Percentiles rank a stretch among this genome's conserved stretches.
These are phyloP conservation scores for Cicer arietinum DNA, from an alignment of 306 rosid species.

Conservation along the genomic window DNA sequence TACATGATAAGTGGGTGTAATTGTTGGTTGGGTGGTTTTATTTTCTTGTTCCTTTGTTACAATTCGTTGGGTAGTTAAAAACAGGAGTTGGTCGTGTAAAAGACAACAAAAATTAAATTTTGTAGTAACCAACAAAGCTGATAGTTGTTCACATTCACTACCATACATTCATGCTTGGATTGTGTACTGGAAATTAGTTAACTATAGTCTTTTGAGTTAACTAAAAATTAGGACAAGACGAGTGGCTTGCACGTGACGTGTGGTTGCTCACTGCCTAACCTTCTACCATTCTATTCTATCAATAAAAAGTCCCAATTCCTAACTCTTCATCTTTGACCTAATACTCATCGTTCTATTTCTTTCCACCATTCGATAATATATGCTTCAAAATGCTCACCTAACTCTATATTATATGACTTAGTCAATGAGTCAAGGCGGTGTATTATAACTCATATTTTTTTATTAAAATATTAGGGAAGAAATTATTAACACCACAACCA, in stretches of 20 bases:
- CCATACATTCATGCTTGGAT: background rate
- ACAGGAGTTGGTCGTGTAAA: too few species aligned
- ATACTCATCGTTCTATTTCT: background rate
- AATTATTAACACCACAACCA: too few species aligned
- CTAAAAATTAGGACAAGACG: background rate
- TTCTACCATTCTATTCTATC: background rate
- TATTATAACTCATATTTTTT: too few species aligned
- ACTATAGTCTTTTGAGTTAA: background rate
- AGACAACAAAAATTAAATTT: too few species aligned
- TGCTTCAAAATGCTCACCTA: background rate
- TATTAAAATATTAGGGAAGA: too few species aligned
- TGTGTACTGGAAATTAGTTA: background rate
- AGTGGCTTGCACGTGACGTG: slow-evolving; percentile 42
- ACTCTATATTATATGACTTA: slow-evolving; percentile 5
- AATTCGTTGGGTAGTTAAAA: too few species aligned
- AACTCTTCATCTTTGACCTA: slow-evolving; percentile 34
- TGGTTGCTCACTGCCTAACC: slow-evolving; percentile 26
- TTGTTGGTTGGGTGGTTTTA: too few species aligned
- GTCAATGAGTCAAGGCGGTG: background rate
- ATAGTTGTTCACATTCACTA: background rate
- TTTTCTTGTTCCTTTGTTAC: too few species aligned
- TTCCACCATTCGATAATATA: background rate
- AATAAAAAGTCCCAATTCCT: background rate
- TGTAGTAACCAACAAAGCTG: background rate
- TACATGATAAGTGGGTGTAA: too few species aligned